Base-by-base conservation (phyloP, 2,329 filamentous ascomycete genomes). In the Mycosphaerella arachidis region DNA sequence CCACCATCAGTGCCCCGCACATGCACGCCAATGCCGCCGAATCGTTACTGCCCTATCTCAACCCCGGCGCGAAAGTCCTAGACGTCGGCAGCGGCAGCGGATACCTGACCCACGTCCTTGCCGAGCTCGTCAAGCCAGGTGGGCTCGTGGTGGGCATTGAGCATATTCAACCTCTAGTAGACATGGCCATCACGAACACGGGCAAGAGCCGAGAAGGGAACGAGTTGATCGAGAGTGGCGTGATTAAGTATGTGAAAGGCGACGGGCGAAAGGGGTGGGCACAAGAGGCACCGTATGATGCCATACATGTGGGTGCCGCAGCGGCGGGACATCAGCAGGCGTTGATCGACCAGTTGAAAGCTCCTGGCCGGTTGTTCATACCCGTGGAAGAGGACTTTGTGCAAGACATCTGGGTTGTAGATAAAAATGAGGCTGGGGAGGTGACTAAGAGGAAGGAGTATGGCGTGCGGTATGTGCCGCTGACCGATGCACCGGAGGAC, bases 251-350 rank as follows among this genome's bases (percentile, higher is more conserved):
- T 70, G 81, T 92, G 1, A 81, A 85, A 0, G 92, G 86, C 0
- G 92, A 97, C 76, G 79, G 79, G 12, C 67, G 79, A 62, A 71
- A 74, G 56, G 79, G 79, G 3, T 81, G 74, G 73, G 59, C 54
- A 30, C 76, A 79, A 12, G 80, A 77, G 62, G 76, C 74, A 31
- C 76, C 86, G 0, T 99, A 93, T 81, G 91, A 97, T 80, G 92
- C 90, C 2, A 97, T 99, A 61, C 94, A 97, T 72, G 94, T 97
- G 2, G 94, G 94, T 0, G 94, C 94, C 0, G 90, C 91, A 7
- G 93, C 93, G 0, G 82, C 78, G 27, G 83, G 86, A 70, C 76
- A 96, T 57, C 92, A 96, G 72, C 72, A 83, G 18, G 82, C 84
- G 60, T 76, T 97, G 65, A 76, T 96, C 50, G 83, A 86, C 31